Conservation (phyloP, 805 yeast genomes). For the Saccharomycopsis babjevae region DNA sequence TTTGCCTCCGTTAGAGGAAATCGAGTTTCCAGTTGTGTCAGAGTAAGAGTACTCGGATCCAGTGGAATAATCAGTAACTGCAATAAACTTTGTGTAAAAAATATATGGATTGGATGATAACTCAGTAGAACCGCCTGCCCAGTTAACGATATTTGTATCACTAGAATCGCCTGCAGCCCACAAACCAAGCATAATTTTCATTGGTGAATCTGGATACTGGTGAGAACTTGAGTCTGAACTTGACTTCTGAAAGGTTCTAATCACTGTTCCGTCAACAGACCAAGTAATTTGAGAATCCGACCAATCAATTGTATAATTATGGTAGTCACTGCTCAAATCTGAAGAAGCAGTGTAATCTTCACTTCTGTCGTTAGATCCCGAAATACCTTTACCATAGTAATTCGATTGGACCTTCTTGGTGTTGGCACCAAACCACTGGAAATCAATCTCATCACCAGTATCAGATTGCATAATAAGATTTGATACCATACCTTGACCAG, state of each 20-base stretch:
- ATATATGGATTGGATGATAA: constrained; percentile 38
- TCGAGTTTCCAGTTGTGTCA: constrained; percentile 45
- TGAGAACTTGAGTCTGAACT: constrained; percentile 32
- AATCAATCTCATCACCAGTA: constrained; percentile 63
- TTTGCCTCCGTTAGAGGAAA: constrained; percentile 21
- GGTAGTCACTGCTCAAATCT: constrained; percentile 27
- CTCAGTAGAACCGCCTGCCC: constrained; percentile 64
- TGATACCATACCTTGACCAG: constrained; percentile 54
- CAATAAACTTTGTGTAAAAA: constrained; percentile 38
- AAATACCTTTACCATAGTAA: constrained; percentile 55
- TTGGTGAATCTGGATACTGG: constrained; percentile 61
- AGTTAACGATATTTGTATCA: constrained; percentile 45
- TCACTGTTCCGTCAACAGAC: constrained; percentile 47
- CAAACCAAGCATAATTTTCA: constrained; percentile 34
- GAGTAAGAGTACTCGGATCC: constrained; percentile 36
- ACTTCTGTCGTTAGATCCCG: constrained; percentile 53
- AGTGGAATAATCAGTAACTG: constrained; percentile 42
- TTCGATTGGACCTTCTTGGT: constrained; percentile 42
- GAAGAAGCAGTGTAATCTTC: constrained; percentile 35
- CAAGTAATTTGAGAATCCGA: constrained; percentile 41
- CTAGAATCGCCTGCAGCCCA: constrained; percentile 43
- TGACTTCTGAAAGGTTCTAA: constrained; percentile 40
- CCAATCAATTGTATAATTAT: constrained; percentile 64
- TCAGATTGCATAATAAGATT: constrained; percentile 55
- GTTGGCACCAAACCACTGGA: constrained; percentile 63